Conservation (phyloP, 2,329 filamentous ascomycete genomes). For the Fusarium papillatum region DNA sequence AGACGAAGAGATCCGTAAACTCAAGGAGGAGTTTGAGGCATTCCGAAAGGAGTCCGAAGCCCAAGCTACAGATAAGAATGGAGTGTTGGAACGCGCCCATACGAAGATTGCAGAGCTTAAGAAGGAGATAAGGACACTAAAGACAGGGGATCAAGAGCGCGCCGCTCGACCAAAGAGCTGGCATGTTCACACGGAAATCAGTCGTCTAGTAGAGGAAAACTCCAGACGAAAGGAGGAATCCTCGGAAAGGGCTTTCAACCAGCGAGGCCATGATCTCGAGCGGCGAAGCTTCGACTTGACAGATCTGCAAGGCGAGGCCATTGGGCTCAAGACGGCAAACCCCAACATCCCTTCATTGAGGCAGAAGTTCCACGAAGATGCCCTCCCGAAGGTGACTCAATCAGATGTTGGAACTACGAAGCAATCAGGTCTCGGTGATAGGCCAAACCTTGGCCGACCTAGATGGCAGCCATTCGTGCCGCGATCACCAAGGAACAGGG, state of each 20-base stretch:
- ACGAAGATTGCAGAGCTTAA: constrained; percentile 69
- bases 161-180: constrained; percentile 46
- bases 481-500: constrained; percentile 55
- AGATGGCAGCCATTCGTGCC: constrained; percentile 58
- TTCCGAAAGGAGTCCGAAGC: constrained; percentile 67
- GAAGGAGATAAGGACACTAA: constrained; percentile 64
- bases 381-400: constrained; percentile 24
- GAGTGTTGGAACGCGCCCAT: constrained; percentile 69
- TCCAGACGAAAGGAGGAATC: background rate
- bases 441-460: constrained; percentile 49
- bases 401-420: constrained; percentile 29
- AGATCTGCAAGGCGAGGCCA: constrained; percentile 31
- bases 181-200: constrained; percentile 42
- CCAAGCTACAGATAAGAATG: constrained; percentile 67
- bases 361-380: constrained; percentile 52
- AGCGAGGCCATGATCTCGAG: constrained; percentile 18
- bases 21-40: constrained; percentile 66
- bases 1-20: constrained; percentile 62
- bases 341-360: constrained; percentile 46
- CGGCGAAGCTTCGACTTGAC: constrained; percentile 47
- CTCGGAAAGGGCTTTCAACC: background rate
- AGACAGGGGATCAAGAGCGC: constrained; percentile 43
- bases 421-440: constrained; percentile 35
- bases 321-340: constrained; percentile 31
- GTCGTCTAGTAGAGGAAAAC: constrained; percentile 22